Evolutionary conservation across 1,284 basidiomycete species (phyloP).

Genomic region (Taiwanofungus camphoratus): DNA sequence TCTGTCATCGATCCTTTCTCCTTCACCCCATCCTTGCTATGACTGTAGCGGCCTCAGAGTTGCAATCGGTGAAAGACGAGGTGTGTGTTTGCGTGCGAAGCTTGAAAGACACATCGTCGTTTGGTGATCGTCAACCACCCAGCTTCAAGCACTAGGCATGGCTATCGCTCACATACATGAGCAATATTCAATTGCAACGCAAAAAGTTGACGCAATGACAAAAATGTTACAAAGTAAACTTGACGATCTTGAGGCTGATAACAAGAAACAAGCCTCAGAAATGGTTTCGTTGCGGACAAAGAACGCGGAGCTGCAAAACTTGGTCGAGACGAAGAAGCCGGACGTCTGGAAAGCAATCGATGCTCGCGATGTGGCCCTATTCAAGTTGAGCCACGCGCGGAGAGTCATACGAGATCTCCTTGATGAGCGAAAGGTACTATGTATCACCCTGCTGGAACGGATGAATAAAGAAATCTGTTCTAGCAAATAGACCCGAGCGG

Average conservation of each 20-base stretch:
- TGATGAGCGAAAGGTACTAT: constrained; percentile 11
- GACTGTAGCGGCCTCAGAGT: constrained; percentile 3
- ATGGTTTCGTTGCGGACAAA: constrained; percentile 16
- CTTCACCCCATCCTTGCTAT: neutral
- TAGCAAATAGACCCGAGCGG: no score
- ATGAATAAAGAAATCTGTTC: no score
- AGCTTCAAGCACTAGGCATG: constrained; percentile 12
- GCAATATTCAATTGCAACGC: constrained; percentile 7
- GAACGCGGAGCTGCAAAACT: constrained; percentile 15
- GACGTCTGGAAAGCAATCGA: constrained; percentile 10
- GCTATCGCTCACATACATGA: constrained; percentile 15
- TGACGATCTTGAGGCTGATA: constrained; percentile 17
- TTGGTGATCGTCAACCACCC: no score
- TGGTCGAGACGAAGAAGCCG: constrained; percentile 10
- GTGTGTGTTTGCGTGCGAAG: constrained; percentile 7
- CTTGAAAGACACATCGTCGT: neutral
- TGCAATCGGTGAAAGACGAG: constrained; percentile 13
- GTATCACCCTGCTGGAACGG: no score
- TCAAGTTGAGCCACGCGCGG: constrained; percentile 16
- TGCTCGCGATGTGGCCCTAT: constrained; percentile 17
- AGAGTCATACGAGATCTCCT: constrained; percentile 15
- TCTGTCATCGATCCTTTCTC: neutral
- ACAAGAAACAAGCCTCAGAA: constrained; percentile 3
- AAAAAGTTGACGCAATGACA: constrained; percentile 5
- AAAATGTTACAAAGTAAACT: constrained; percentile 10